Evolutionary conservation across 2,329 filamentous ascomycete species (phyloP), one percentile per base, ranked within the genome.

Genomic region (Mycosphaerella arachidis): DNA sequence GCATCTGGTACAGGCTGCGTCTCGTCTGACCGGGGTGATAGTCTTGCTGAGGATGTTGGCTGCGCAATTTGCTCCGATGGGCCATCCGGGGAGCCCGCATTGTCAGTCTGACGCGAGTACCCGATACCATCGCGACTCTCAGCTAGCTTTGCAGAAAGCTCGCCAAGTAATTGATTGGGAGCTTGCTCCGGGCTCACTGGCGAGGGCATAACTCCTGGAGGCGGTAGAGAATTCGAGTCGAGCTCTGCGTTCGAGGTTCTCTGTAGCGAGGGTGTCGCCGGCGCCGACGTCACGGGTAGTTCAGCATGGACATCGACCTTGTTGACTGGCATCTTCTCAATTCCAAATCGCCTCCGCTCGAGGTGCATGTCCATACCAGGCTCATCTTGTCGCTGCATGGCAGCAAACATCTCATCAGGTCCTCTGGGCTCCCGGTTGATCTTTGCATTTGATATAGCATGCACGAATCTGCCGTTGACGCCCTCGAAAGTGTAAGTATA

Each of bases 401-500:
- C 73, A 55, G 74, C 66, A 62, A 88, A 89, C 60, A 91, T 76
- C 2, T 84, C 80, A 66, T 91, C 76, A 0, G 87, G 79, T 0
- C 88, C 88, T 35, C 78, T 77, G 0, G 67, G 51, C n/a, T 80
- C 76, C 16, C 73, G 68, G 31, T 84, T 82, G 30, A 87, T 79
- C 0, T 68, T 71, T n/a, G 73, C 70, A 55, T 81, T 86, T 0
- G 86, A 80, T 3, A 83, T 78, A 53, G 86, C 82, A 64, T 88
- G 82, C 0, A 80, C 83, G 55, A 84, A 74, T 24, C 77, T 76
- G 0, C 71, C 68, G 0, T 75, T 48, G 1, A 77, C 67, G 0
- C 79, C 79, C 0, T 80, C 79, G 2, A 87, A 73, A 4, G 73
- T 72, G 57, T 81, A 85, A 0, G 66, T 68, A 31, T 75, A 72